phyloP scores from a whole-genome alignment of 306 rosid genomes.

The Cicer cuneatum region DNA sequence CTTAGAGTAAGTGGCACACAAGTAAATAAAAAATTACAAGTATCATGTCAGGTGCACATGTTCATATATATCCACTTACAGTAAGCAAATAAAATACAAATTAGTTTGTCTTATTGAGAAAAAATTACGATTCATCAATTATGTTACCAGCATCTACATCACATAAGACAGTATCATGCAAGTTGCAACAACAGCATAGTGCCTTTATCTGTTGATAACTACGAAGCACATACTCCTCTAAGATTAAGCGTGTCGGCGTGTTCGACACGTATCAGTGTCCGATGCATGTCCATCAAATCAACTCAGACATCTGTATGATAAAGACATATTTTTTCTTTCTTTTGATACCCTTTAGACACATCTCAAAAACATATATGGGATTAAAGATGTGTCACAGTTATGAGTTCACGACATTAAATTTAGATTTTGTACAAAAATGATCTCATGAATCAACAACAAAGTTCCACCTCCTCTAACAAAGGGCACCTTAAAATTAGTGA shows the following conservation, averaged over 20 bases:
- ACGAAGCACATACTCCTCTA: too few relatives aligned
- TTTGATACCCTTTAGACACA: too few relatives aligned
- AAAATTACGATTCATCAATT: background rate
- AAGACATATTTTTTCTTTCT: too few relatives aligned
- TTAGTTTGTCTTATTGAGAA: background rate
- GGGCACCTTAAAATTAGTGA: background rate
- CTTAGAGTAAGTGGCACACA: background rate
- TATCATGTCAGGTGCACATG: background rate
- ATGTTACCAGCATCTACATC: constrained; percentile 6
- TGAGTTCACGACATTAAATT: too few relatives aligned
- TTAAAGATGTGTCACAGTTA: too few relatives aligned
- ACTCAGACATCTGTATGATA: too few relatives aligned
- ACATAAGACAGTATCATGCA: constrained; percentile 9
- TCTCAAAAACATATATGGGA: too few relatives aligned
- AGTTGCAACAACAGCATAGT: background rate
- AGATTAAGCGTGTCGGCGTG: too few relatives aligned
- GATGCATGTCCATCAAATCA: too few relatives aligned
- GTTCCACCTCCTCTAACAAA: constrained; percentile 4
- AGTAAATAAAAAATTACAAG: background rate
- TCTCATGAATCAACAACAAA: background rate
- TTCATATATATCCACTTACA: background rate
- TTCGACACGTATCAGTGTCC: too few relatives aligned
- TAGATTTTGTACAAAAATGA: background rate
- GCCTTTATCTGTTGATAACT: too few relatives aligned
- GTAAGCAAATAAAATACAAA: background rate